Percentiles rank a stretch among this genome's conserved stretches.
These are phyloP conservation scores for Fusarium sarcochroum DNA, from an alignment of 2,329 filamentous ascomycete genomes.

Conservation along the genomic window DNA sequence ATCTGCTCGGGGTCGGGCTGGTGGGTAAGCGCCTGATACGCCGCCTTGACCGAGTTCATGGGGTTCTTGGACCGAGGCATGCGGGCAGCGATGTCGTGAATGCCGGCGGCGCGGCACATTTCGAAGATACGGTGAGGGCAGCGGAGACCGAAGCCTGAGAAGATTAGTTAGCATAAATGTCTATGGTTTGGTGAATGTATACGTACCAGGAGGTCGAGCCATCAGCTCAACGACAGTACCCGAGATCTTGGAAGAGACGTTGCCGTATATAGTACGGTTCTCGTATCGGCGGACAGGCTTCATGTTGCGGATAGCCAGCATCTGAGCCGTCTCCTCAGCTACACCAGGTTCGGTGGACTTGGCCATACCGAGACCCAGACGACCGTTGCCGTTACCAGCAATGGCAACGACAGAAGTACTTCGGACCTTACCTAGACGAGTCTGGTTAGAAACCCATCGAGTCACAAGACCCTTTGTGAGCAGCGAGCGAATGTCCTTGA, in stretches of 20 bases:
- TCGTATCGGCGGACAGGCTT: conserved; percentile 93
- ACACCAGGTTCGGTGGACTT: conserved; percentile 83
- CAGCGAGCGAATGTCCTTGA: conserved; percentile 67
- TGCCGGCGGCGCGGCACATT: conserved; percentile 88
- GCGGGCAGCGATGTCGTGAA: conserved; percentile 86
- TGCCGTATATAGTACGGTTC: conserved; percentile 89
- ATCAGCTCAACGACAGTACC: conserved; percentile 88
- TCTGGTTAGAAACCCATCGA: conserved; percentile 90
- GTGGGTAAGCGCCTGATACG: conserved; percentile 83
- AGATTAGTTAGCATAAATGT: conserved; percentile 12
- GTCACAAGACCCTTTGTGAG: conserved; percentile 79
- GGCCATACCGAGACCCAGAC: conserved; percentile 89
- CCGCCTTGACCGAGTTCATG: conserved; percentile 97
- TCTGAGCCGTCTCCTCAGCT: conserved; percentile 79
- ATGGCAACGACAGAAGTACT: conserved; percentile 82
- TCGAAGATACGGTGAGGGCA: conserved; percentile 94
- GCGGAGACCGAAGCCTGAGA: conserved; percentile 89
- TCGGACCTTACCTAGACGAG: conserved; percentile 92
- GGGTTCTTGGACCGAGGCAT: conserved; percentile 91
- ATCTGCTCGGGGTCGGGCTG: conserved; percentile 92
- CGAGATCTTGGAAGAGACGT: conserved; percentile 86
- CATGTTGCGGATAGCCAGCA: conserved; percentile 92
- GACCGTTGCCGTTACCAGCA: conserved; percentile 88
- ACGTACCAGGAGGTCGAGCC: conserved; percentile 87
- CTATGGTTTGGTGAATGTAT: conserved; percentile 23